phyloP scores from a whole-genome alignment of 192 early-diverging fungal species.

The Geosiphon pyriformis region DNA sequence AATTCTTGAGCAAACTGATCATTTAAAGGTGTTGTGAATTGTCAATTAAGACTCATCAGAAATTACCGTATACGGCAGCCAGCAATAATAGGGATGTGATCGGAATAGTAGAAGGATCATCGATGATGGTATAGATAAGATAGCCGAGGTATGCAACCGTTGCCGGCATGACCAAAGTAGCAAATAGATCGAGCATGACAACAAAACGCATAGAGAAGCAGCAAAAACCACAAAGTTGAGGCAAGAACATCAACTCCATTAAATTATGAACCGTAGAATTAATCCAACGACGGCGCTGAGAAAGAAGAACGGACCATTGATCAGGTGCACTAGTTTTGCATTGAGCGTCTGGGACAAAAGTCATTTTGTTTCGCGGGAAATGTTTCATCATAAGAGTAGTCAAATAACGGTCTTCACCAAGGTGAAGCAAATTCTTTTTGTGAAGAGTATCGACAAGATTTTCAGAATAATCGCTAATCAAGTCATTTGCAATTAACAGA shows the following conservation, averaged over 20 bases:
- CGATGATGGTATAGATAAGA: slow-evolving; percentile 62
- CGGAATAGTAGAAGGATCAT: slow-evolving; percentile 59
- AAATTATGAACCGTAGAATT: slow-evolving; percentile 99
- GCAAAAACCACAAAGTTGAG: slow-evolving; percentile 94
- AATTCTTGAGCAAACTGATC: too few relatives aligned
- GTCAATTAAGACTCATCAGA: too few relatives aligned
- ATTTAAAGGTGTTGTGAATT: too few relatives aligned
- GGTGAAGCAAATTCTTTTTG: slow-evolving; percentile 96
- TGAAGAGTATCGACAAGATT: slow-evolving; percentile 96
- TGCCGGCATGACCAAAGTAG: slow-evolving; percentile 90
- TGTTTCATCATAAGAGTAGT: slow-evolving; percentile 94
- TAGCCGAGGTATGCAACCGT: slow-evolving; percentile 85
- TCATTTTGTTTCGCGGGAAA: slow-evolving; percentile 93
- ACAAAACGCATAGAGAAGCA: slow-evolving; percentile 98
- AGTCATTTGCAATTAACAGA: slow-evolving; percentile 78
- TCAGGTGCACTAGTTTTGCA: slow-evolving; percentile 95
- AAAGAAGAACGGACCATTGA: slow-evolving; percentile 85
- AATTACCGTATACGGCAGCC: slow-evolving; percentile 77
- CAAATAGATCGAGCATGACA: slow-evolving; percentile 90
- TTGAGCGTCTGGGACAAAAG: slow-evolving; percentile 87
- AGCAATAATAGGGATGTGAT: slow-evolving; percentile 81
- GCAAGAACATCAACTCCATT: slow-evolving; percentile 87
- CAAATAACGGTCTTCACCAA: slow-evolving; percentile 98
- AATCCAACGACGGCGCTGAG: slow-evolving; percentile 99
- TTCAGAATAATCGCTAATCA: slow-evolving; percentile 91